Conservation (phyloP, 2,329 filamentous ascomycete genomes). For the Colletotrichum sansevieriae region DNA sequence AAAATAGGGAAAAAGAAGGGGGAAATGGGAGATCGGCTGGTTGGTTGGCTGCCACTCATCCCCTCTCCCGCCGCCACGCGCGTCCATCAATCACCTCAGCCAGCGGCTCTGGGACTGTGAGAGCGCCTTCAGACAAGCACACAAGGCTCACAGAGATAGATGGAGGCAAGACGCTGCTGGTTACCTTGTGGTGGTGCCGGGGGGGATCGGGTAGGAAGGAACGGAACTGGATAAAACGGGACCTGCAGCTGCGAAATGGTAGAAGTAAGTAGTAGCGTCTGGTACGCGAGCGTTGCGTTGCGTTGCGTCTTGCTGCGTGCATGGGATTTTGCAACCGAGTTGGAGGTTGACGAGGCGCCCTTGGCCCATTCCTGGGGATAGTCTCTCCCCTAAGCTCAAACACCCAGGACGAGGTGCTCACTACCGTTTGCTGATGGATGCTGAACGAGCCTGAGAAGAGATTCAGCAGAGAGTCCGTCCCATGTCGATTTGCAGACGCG, state of each 20-base stretch:
- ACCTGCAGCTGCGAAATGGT: constrained; percentile 28
- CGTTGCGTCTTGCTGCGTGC: constrained; percentile 8
- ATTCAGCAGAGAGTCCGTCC: background rate
- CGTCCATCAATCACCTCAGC: background rate
- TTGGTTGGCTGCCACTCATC: constrained; percentile 53
- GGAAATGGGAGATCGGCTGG: too few relatives aligned
- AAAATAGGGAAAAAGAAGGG: too few relatives aligned
- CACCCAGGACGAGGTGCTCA: background rate
- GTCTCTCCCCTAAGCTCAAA: background rate
- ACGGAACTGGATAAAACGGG: constrained; percentile 22
- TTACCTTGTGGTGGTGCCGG: constrained; percentile 3
- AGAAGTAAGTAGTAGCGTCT: background rate
- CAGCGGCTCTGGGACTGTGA: constrained; percentile 1
- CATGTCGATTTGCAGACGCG: background rate
- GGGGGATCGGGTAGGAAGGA: background rate
- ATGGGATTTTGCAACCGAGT: constrained; percentile 30
- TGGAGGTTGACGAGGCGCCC: constrained; percentile 30
- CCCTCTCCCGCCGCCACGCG: constrained; percentile 45
- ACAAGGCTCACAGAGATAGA: too few relatives aligned
- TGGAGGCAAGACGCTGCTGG: constrained; percentile 3
- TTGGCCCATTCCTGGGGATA: constrained; percentile 6
- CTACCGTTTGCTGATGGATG: background rate
- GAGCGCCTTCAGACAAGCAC: background rate
- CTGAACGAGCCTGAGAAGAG: constrained; percentile 1
- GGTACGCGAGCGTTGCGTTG: constrained; percentile 3